Conservation (phyloP, 2,329 filamentous ascomycete species). For the Aspergillus neoniger region DNA sequence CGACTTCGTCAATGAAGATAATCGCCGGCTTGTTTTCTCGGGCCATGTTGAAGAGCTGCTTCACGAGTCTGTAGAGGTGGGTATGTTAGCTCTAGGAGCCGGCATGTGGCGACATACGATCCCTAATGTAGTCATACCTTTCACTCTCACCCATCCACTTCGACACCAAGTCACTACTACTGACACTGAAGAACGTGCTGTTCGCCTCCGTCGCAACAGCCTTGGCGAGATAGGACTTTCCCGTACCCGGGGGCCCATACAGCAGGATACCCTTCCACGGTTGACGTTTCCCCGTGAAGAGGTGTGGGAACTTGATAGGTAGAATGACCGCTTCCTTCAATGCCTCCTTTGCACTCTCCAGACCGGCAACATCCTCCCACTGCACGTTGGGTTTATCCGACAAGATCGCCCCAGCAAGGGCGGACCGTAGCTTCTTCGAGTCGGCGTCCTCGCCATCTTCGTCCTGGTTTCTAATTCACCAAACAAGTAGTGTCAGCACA, state of each 20-base stretch:
- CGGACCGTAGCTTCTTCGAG: conserved; percentile 89
- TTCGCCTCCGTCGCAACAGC: conserved; percentile 98
- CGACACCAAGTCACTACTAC: conserved; percentile 93
- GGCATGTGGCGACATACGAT: not conserved
- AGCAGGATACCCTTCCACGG: conserved; percentile 98
- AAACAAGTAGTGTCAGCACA: not conserved
- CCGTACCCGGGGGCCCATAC: conserved; percentile 93
- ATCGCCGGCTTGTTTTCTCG: conserved; percentile 97
- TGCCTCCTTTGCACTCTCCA: conserved; percentile 93
- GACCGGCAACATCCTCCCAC: conserved; percentile 96
- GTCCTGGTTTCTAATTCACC: conserved; percentile 49
- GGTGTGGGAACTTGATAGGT: conserved; percentile 95
- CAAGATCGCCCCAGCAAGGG: conserved; percentile 86
- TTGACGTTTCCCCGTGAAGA: conserved; percentile 94
- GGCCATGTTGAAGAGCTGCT: conserved; percentile 95
- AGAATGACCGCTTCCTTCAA: conserved; percentile 96
- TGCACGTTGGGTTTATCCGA: conserved; percentile 94
- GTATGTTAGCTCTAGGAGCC: conserved; percentile 11
- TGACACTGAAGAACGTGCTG: conserved; percentile 98
- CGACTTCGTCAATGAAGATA: conserved; percentile 98
- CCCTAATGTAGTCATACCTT: conserved; percentile 60
- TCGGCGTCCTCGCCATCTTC: conserved; percentile 80
- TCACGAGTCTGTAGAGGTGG: conserved; percentile 69
- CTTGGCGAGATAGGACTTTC: conserved; percentile 96
- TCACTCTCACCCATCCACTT: conserved; percentile 99